Percentiles rank a stretch among this genome's conserved stretches.
These are phyloP conservation scores for Penicillium palitans DNA, from an alignment of 2,329 filamentous ascomycete genomes.

Conservation along the genomic window DNA sequence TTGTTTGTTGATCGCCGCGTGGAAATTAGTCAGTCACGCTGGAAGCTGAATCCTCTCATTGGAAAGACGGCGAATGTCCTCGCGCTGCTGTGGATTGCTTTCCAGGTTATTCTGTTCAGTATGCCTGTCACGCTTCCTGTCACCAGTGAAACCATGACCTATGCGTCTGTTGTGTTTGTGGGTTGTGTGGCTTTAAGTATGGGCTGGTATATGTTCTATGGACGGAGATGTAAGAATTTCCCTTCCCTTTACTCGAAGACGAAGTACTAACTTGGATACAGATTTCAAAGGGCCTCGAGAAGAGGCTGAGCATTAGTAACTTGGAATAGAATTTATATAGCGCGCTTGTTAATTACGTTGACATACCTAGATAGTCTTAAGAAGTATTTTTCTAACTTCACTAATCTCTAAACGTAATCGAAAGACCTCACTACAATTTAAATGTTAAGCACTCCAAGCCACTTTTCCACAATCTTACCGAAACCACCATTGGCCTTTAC, in stretches of 20 bases:
- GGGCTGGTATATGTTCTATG: conserved; percentile 54
- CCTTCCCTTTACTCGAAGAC: not conserved
- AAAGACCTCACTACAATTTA: no score
- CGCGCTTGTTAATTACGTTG: not conserved
- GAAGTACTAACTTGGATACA: conserved; percentile 6
- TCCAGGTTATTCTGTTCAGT: conserved; percentile 56
- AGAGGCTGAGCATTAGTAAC: not conserved
- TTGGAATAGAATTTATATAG: not conserved
- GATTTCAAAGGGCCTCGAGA: conserved; percentile 31
- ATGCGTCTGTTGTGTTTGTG: conserved; percentile 59
- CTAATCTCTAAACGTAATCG: not conserved
- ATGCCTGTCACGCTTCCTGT: conserved; percentile 56
- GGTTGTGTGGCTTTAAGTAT: conserved; percentile 54
- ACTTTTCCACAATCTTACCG: not conserved
- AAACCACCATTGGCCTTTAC: not conserved
- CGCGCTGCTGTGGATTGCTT: conserved; percentile 53
- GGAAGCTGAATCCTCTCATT: conserved; percentile 18
- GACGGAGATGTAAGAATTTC: conserved; percentile 49
- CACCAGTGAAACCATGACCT: conserved; percentile 56
- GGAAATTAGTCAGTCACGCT: no score
- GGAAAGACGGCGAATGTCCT: conserved; percentile 50
- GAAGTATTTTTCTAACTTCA: no score
- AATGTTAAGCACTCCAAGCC: not conserved
- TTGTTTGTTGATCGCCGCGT: conserved; percentile 31
- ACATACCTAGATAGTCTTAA: not conserved